phyloP scores from a whole-genome alignment of 2,329 filamentous ascomycete genomes.

The Stemphylium beticola region DNA sequence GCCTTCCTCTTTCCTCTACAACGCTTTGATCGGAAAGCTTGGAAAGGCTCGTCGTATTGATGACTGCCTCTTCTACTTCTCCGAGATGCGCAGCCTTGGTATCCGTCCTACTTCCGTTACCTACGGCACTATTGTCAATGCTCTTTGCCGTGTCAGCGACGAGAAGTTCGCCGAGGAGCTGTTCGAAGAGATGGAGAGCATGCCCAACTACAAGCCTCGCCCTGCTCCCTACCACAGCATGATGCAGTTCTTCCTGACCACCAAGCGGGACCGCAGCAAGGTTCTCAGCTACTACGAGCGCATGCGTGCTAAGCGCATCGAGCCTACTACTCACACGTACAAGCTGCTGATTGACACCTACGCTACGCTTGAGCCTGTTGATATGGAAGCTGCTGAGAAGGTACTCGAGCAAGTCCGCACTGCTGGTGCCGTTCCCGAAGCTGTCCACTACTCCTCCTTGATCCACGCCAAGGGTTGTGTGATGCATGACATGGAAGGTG shows the following conservation, averaged over 20 bases:
- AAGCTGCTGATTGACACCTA: constrained; percentile 96
- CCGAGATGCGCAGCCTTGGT: constrained; percentile 90
- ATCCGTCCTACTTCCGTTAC: constrained; percentile 97
- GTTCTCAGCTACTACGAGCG: constrained; percentile 93
- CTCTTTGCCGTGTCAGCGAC: constrained; percentile 93
- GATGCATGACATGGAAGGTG: constrained; percentile 85
- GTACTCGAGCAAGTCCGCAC: constrained; percentile 80
- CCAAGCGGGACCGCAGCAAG: constrained; percentile 94
- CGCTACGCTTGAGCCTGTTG: constrained; percentile 87
- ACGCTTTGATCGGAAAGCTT: constrained; percentile 96
- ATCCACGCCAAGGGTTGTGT: constrained; percentile 97
- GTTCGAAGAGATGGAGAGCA: constrained; percentile 98
- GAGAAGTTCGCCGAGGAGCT: constrained; percentile 97
- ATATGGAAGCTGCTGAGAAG: constrained; percentile 85
- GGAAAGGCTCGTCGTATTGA: constrained; percentile 98
- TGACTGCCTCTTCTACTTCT: constrained; percentile 97
- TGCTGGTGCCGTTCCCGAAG: constrained; percentile 78
- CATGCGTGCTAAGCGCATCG: constrained; percentile 85
- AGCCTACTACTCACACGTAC: constrained; percentile 93
- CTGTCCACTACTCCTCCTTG: constrained; percentile 93
- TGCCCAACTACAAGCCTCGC: constrained; percentile 98
- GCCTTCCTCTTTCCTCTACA: constrained; percentile 96
- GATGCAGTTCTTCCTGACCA: constrained; percentile 99
- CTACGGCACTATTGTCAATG: constrained; percentile 97
- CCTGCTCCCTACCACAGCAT: constrained; percentile 98